Evolutionary conservation across 345 rosid species (phyloP).

Genomic region (Streptanthus diversifolius): DNA sequence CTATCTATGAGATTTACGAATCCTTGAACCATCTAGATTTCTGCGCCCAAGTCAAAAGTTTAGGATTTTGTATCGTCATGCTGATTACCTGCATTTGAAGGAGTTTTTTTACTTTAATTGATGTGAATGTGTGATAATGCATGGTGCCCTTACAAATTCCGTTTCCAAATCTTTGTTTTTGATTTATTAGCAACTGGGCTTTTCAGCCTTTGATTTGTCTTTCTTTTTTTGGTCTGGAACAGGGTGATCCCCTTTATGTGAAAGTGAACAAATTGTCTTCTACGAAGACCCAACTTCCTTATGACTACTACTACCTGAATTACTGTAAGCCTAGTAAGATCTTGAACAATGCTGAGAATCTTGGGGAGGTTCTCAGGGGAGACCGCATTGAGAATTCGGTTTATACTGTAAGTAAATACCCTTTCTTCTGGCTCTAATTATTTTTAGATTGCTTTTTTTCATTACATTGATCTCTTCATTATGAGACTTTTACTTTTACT

Average conservation of each 20-base stretch:
- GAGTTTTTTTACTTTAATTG: not conserved
- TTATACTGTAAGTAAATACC: conserved; percentile 51
- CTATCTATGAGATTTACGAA: not conserved
- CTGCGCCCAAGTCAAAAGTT: not conserved
- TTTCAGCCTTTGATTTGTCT: conserved; percentile 9
- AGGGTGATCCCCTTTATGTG: conserved; percentile 61
- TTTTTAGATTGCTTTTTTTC: not conserved
- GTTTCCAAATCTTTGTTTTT: not conserved
- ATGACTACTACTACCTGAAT: conserved; percentile 79
- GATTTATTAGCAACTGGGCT: not conserved
- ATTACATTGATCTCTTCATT: not conserved
- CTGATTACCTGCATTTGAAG: not conserved
- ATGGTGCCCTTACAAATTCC: not conserved
- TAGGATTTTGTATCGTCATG: not conserved
- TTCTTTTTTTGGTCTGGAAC: not conserved
- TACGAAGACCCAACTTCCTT: conserved; percentile 94
- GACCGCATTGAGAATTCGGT: conserved; percentile 96
- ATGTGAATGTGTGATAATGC: not conserved
- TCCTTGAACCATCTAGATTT: not conserved
- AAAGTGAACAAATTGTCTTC: conserved; percentile 98
- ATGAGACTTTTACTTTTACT: conserved; percentile 14
- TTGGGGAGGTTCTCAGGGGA: conserved; percentile 96
- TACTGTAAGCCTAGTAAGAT: conserved; percentile 77
- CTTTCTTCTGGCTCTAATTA: not conserved
- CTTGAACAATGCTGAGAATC: conserved; percentile 72